A percentile compares a stretch with the other conserved stretches of the same genome.
phyloP scores from a whole-genome alignment of 768 basidiomycete species.

The Hirschioporus abietinus region DNA sequence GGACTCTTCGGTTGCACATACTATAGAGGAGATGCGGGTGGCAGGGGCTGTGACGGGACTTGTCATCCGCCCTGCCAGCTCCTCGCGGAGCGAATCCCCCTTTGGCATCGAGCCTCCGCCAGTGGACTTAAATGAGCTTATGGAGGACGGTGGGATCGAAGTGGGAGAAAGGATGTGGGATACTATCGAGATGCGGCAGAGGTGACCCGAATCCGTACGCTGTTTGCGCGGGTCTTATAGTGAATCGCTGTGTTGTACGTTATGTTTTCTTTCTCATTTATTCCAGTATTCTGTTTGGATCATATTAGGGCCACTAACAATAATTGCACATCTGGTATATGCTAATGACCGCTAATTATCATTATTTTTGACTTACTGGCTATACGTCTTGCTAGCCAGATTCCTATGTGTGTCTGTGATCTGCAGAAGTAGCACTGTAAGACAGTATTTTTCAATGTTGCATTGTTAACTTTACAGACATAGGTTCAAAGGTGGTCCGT shows the following conservation, averaged over 20 bases:
- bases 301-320: not conserved
- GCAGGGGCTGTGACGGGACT: not conserved
- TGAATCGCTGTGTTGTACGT: not conserved
- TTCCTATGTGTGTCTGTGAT: not conserved
- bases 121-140: not conserved
- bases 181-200: not conserved
- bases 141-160: not conserved
- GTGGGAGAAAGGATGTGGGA: not conserved
- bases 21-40: not conserved
- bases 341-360: not conserved
- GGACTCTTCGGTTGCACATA: not conserved
- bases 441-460: not conserved
- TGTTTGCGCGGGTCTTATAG: too few relatives aligned
- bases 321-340: not conserved
- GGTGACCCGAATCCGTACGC: not conserved
- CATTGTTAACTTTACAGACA: not conserved
- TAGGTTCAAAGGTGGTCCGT: not conserved
- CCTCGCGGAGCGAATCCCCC: not conserved
- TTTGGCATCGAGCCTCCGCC: not conserved
- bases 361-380: not conserved
- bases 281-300: not conserved
- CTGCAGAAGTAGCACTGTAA: not conserved
- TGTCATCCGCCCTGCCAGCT: not conserved
- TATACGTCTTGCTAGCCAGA: not conserved
- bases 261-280: not conserved